Evolutionary conservation across 2,329 filamentous ascomycete species (phyloP).

Genomic region (Arthrocladium fulminans): DNA sequence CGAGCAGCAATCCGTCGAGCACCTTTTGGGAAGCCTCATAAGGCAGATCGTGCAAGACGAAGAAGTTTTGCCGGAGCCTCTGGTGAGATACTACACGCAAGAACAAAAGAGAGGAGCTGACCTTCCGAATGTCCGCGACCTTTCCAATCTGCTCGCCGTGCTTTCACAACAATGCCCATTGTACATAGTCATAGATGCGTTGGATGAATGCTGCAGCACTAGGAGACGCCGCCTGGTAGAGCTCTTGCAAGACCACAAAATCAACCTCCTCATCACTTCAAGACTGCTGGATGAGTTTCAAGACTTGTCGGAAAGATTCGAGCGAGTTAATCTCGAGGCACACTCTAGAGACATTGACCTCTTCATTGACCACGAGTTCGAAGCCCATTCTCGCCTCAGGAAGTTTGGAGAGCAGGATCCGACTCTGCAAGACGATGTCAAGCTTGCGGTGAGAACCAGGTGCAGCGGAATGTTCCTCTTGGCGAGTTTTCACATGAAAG

Average conservation of each 20-base stretch:
- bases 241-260: not conserved
- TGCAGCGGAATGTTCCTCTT: not conserved
- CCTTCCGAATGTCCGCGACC: not conserved
- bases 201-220: not conserved
- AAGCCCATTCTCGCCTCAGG: not conserved
- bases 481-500: not conserved
- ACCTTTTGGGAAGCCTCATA: not conserved
- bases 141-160: not conserved
- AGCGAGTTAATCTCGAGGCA: constrained; percentile 1
- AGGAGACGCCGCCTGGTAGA: not conserved
- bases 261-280: not conserved
- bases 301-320: not conserved
- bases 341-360: not conserved
- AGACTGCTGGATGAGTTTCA: not conserved
- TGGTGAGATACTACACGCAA: not conserved
- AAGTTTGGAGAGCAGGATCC: not conserved
- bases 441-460: not conserved
- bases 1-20: not conserved
- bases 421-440: not conserved
- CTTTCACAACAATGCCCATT: not conserved
- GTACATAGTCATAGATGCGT: not conserved
- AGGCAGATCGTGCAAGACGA: not conserved
- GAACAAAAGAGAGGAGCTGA: not conserved
- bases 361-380: not conserved
- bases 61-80: not conserved